Evolutionary conservation across 345 rosid species (phyloP).

Genomic region (Hevea brasiliensis): DNA sequence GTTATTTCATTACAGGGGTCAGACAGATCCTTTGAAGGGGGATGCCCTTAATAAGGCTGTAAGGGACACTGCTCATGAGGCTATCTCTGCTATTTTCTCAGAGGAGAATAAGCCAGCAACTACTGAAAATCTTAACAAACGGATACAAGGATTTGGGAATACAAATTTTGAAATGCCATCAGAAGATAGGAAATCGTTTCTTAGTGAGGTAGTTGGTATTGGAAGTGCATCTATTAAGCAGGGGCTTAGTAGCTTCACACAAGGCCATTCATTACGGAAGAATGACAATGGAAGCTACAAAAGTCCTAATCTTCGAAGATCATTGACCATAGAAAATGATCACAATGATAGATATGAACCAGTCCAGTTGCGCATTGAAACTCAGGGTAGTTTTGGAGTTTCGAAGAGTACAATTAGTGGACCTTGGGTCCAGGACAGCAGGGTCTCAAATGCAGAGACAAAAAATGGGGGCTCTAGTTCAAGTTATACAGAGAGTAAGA

Average conservation of each 20-base stretch:
- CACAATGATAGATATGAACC: constrained; percentile 70
- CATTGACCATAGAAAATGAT: constrained; percentile 73
- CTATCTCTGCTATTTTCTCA: constrained; percentile 74
- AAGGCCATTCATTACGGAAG: constrained; percentile 59
- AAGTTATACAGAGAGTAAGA: constrained; percentile 53
- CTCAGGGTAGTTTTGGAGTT: constrained; percentile 42
- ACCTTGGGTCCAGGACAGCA: constrained; percentile 60
- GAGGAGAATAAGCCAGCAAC: constrained; percentile 69
- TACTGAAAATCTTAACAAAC: constrained; percentile 56
- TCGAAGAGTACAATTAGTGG: constrained; percentile 49
- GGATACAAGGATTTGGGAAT: constrained; percentile 96
- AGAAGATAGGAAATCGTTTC: constrained; percentile 85
- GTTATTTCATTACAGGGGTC: constrained; percentile 82
- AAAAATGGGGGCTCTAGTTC: constrained; percentile 50
- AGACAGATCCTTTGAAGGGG: constrained; percentile 83
- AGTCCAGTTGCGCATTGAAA: constrained; percentile 52
- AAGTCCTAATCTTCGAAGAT: constrained; percentile 84
- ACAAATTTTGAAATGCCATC: constrained; percentile 69
- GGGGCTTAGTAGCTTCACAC: constrained; percentile 75
- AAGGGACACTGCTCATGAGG: constrained; percentile 84
- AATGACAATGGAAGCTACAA: constrained; percentile 78
- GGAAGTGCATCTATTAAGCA: constrained; percentile 96
- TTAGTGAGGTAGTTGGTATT: constrained; percentile 90
- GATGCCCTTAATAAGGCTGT: constrained; percentile 95
- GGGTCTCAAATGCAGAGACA: constrained; percentile 36